Evolutionary conservation across 2,329 filamentous ascomycete genomes (phyloP).

Genomic region (Xylaria sp.): DNA sequence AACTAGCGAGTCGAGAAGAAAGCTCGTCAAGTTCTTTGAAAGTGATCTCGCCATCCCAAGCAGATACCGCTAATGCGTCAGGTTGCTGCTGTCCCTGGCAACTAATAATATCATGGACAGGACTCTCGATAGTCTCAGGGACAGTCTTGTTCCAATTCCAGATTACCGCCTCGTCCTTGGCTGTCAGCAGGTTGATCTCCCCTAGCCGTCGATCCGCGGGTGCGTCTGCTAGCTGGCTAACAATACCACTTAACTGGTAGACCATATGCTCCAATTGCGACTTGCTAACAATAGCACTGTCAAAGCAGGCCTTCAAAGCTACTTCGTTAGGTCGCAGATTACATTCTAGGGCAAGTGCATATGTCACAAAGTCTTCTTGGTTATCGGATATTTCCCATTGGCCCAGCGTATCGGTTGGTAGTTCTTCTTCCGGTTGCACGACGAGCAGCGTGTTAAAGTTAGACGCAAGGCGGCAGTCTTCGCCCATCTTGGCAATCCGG

Average conservation of each 20-base stretch:
- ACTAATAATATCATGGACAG: slow-evolving; percentile 1
- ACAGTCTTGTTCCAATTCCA: slow-evolving; percentile 9
- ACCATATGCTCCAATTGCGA: background rate
- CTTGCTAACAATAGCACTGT: background rate
- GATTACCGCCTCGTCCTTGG: background rate
- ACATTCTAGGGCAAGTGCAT: background rate
- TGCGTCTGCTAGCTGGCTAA: background rate
- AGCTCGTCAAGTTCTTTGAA: slow-evolving; percentile 10
- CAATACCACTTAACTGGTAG: background rate
- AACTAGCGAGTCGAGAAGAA: slow-evolving; percentile 6
- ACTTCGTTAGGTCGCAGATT: background rate
- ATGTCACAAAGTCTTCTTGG: background rate
- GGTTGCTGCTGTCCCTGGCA: background rate
- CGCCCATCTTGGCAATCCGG: background rate
- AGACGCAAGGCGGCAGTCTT: background rate
- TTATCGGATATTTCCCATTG: background rate
- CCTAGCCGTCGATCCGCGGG: background rate
- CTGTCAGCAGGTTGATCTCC: background rate
- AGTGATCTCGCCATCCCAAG: slow-evolving; percentile 12
- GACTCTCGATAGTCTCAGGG: background rate
- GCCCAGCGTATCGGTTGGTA: background rate
- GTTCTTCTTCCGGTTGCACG: background rate
- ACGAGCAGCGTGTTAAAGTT: background rate
- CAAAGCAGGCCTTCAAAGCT: background rate
- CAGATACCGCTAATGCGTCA: background rate